These are phyloP conservation scores for Ministeria vibrans DNA, from an alignment of 78 protist species.

Conservation along the genomic window DNA sequence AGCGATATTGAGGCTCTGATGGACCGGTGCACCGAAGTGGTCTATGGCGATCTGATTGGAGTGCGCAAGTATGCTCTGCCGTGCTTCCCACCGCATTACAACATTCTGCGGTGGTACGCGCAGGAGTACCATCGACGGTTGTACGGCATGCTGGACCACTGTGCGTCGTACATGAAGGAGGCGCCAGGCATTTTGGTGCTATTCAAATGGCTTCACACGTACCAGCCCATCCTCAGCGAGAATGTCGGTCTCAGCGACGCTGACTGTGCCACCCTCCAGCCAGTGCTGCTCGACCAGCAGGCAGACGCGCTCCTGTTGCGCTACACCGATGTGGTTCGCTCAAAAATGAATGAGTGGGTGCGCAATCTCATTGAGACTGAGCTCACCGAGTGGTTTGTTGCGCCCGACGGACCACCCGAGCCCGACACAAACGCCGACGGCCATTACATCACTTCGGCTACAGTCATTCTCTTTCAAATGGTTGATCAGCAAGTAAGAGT, in stretches of 20 bases:
- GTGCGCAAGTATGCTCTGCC: neutral
- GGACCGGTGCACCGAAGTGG: neutral
- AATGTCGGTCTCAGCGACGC: neutral
- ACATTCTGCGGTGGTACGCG: neutral
- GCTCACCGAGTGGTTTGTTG: neutral
- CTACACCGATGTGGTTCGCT: neutral
- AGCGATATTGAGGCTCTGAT: neutral
- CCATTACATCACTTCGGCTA: neutral
- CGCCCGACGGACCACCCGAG: neutral
- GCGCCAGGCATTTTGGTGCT: neutral
- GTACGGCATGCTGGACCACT: neutral
- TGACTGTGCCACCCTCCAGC: neutral
- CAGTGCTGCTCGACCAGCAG: neutral
- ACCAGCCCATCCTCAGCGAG: neutral
- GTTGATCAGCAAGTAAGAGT: neutral
- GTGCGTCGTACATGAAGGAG: neutral
- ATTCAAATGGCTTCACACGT: neutral
- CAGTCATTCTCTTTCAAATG: slow-evolving; percentile 1
- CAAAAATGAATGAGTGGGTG: neutral
- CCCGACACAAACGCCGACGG: neutral
- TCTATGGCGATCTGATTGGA: neutral
- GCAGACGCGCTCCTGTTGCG: neutral
- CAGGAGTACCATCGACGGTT: neutral
- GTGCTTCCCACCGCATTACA: neutral
- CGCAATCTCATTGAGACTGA: neutral